Evolutionary conservation across 768 basidiomycete species (phyloP).

Genomic region (Leucogyrophana mollusca): DNA sequence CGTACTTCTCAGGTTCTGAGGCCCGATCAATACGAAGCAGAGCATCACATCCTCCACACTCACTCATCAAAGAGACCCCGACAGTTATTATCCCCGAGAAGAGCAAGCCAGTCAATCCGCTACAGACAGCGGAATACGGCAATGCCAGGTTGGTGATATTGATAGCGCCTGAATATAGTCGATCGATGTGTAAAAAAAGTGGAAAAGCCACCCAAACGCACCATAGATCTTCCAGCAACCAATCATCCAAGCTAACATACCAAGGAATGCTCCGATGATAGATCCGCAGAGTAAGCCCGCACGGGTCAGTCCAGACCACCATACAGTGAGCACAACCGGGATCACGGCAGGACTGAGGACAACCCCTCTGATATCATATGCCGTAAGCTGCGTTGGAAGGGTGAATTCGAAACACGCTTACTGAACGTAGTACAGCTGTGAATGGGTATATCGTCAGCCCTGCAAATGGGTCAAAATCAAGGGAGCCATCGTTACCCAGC

Average conservation of each 20-base stretch:
- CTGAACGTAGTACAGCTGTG: slow-evolving; percentile 34
- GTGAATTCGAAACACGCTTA: slow-evolving; percentile 7
- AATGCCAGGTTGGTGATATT: slow-evolving; percentile 31
- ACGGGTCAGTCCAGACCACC: slow-evolving; percentile 33
- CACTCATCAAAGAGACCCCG: slow-evolving; percentile 27
- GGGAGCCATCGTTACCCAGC: slow-evolving; percentile 23
- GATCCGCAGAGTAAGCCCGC: slow-evolving; percentile 30
- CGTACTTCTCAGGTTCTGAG: slow-evolving; percentile 31
- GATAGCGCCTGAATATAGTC: slow-evolving; percentile 22
- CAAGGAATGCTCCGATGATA: slow-evolving; percentile 30
- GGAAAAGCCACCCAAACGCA: slow-evolving; percentile 3
- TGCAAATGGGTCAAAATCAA: not conserved
- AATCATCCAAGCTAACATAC: slow-evolving; percentile 37
- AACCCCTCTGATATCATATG: slow-evolving; percentile 24
- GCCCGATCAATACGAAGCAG: not conserved
- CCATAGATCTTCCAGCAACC: slow-evolving; percentile 37
- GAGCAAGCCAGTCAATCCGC: slow-evolving; percentile 29
- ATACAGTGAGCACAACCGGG: slow-evolving; percentile 35
- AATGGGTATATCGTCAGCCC: not conserved
- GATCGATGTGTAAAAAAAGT: not conserved
- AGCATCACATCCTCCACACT: not conserved
- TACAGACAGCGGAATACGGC: slow-evolving; percentile 35
- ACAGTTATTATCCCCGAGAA: slow-evolving; percentile 31
- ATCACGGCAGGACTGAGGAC: slow-evolving; percentile 35
- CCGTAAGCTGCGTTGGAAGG: not conserved